Conservation (phyloP, 179 eudicot genomes). For the Drosera spatulata region DNA sequence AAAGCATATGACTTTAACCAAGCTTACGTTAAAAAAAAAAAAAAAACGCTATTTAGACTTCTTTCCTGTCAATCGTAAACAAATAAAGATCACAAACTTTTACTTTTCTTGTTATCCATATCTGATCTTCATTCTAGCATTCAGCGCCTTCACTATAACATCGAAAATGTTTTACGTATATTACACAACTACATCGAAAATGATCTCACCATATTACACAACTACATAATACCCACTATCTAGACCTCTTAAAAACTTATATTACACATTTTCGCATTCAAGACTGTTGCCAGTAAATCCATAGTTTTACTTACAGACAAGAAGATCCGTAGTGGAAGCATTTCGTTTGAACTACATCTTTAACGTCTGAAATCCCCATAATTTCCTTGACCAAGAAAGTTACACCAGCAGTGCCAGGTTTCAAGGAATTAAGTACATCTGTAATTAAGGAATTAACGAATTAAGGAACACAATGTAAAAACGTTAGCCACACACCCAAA, state of each 20-base stretch:
- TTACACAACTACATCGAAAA: no score
- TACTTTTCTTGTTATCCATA: no score
- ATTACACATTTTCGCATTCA: not conserved
- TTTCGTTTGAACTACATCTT: constrained; percentile 12
- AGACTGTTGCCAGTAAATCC: not conserved
- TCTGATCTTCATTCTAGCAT: no score
- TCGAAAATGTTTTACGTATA: no score
- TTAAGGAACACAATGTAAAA: not conserved
- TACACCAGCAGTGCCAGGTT: constrained; percentile 42
- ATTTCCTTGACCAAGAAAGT: constrained; percentile 37
- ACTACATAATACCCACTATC: no score
- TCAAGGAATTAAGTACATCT: constrained; percentile 54
- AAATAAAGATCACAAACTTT: no score
- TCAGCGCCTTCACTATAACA: no score
- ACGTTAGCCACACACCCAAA: no score
- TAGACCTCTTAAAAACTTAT: not conserved
- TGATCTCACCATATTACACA: no score
- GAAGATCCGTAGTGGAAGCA: constrained; percentile 35
- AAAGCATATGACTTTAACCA: not conserved
- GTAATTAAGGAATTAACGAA: constrained; percentile 20
- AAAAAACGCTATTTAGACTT: no score
- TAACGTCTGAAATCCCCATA: constrained; percentile 32
- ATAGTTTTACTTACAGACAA: constrained; percentile 43
- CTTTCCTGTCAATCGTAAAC: no score
- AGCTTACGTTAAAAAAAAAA: not conserved